A percentile compares a stretch with the other conserved stretches of the same genome.
phyloP scores from a whole-genome alignment of 306 rosid species.

The Fragaria vesca region DNA sequence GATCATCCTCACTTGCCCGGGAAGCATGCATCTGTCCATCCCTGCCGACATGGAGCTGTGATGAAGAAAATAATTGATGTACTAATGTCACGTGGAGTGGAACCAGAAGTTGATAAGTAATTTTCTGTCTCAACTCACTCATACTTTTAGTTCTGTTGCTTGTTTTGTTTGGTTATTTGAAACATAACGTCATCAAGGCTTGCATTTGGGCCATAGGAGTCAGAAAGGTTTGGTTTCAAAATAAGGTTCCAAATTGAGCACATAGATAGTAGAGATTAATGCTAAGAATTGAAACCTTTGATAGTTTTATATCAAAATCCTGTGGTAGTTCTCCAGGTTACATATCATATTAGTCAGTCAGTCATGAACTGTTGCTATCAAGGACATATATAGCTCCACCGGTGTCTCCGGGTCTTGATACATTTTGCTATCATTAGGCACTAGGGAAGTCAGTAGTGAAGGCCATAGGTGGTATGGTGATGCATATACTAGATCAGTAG shows the following conservation, averaged over 20 bases:
- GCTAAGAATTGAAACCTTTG: neutral
- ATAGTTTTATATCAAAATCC: neutral
- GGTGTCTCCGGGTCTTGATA: too few species aligned
- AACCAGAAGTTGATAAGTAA: conserved; percentile 97
- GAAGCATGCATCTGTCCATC: conserved; percentile 97
- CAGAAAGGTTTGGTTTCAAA: neutral
- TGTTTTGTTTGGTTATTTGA: neutral
- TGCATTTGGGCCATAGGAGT: neutral
- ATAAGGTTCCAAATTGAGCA: neutral
- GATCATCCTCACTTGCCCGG: conserved; percentile 95
- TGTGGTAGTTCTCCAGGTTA: neutral
- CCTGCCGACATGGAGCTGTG: conserved; percentile 95
- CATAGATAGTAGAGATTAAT: neutral
- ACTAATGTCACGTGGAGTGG: conserved; percentile 91
- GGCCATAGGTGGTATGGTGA: neutral
- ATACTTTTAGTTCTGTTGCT: neutral
- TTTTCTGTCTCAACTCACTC: neutral
- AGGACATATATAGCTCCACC: neutral
- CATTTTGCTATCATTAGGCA: neutral
- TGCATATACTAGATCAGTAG: neutral
- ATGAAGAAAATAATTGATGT: conserved; percentile 98
- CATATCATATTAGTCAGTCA: neutral
- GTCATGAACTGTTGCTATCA: neutral
- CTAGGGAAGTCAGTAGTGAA: neutral
- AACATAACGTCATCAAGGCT: neutral